phyloP scores from a whole-genome alignment of 164 flowering plant genomes.

The Tetrastigma voinierianum region DNA sequence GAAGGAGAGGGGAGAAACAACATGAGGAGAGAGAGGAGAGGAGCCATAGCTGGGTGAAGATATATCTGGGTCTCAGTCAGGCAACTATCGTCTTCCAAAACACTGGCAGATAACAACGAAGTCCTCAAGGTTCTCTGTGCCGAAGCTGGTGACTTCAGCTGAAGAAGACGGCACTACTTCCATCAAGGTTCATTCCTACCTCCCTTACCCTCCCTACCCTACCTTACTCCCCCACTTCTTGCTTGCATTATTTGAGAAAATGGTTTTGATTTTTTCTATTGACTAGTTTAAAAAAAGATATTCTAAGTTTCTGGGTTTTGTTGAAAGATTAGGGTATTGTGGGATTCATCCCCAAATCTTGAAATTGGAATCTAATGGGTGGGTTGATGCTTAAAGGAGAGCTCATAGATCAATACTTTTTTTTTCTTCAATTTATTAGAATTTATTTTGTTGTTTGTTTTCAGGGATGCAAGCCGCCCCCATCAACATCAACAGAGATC shows the following conservation, averaged over 20 bases:
- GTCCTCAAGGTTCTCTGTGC: constrained; percentile 86
- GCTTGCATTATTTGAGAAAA: too few relatives aligned
- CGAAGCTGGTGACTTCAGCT: constrained; percentile 89
- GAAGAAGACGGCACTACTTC: constrained; percentile 94
- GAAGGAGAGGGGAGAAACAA: constrained; percentile 98
- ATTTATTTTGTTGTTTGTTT: not conserved
- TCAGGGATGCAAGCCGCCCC: constrained; percentile 74
- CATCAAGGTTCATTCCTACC: constrained; percentile 53
- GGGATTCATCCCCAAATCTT: too few relatives aligned
- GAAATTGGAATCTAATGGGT: too few relatives aligned
- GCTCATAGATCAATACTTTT: too few relatives aligned
- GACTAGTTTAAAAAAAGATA: too few relatives aligned
- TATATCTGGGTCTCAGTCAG: constrained; percentile 77
- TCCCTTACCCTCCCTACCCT: too few relatives aligned
- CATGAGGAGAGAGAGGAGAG: constrained; percentile 84
- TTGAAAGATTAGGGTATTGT: too few relatives aligned
- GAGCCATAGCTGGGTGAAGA: constrained; percentile 93
- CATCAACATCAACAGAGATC: constrained; percentile 42
- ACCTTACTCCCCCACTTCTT: too few relatives aligned
- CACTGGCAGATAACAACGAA: constrained; percentile 93
- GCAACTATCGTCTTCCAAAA: constrained; percentile 76
- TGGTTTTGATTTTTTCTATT: too few relatives aligned
- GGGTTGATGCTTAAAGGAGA: too few relatives aligned
- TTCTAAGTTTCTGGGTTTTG: too few relatives aligned
- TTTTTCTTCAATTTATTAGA: too few relatives aligned